Evolutionary conservation across 2,329 filamentous ascomycete genomes (phyloP).

Genomic region (Diaporthe velutina): DNA sequence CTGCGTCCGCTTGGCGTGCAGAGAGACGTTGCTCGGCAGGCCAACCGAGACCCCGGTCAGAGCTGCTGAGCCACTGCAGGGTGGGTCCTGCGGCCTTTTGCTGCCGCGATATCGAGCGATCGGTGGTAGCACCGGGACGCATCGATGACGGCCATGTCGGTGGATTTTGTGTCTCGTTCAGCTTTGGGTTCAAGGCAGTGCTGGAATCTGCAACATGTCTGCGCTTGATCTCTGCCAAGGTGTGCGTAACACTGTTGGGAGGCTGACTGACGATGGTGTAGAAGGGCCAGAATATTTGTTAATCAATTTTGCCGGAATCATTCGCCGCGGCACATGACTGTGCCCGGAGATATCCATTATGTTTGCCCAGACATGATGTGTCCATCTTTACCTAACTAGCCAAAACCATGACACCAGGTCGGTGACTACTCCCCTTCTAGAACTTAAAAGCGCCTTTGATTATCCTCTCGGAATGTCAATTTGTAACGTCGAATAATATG

Average conservation of each 20-base stretch:
- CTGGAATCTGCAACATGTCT: slow-evolving; percentile 40
- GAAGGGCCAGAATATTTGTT: background rate
- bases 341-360: background rate
- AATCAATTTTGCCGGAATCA: background rate
- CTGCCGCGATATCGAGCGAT: slow-evolving; percentile 29
- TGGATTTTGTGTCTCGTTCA: background rate
- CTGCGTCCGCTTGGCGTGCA: background rate
- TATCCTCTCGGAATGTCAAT: background rate
- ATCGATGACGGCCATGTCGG: slow-evolving; percentile 5
- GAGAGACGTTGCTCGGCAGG: slow-evolving; percentile 12
- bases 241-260: background rate
- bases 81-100: slow-evolving; percentile 30
- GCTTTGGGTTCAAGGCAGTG: slow-evolving; percentile 40
- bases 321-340: background rate
- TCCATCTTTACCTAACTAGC: background rate
- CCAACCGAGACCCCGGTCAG: slow-evolving; percentile 15
- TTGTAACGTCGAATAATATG: background rate
- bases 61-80: slow-evolving; percentile 18
- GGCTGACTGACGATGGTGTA: background rate
- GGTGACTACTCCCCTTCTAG: background rate
- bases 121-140: background rate
- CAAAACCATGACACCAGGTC: background rate
- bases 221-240: background rate
- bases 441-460: background rate
- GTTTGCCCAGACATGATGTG: background rate